These are phyloP conservation scores for Fragilariopsis cylindrus DNA, from an alignment of 108 stramenopile species.

Conservation along the genomic window DNA sequence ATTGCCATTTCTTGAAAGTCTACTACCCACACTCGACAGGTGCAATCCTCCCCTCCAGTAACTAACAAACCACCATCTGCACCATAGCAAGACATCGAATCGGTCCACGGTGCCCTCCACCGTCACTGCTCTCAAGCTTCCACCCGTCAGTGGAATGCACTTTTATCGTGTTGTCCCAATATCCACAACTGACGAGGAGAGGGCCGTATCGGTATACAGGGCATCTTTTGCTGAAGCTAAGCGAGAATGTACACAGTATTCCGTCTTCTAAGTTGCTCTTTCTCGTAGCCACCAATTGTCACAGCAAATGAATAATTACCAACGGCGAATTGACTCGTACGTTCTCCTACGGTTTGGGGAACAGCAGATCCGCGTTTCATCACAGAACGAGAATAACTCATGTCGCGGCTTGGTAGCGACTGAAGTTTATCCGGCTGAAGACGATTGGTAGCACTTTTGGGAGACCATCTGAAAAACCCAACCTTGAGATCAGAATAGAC, in stretches of 20 bases:
- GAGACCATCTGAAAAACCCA: constrained; percentile 68
- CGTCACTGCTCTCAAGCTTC: constrained; percentile 48
- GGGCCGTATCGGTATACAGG: constrained; percentile 53
- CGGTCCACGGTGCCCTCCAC: constrained; percentile 66
- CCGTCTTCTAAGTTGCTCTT: constrained; percentile 38
- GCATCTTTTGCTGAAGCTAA: constrained; percentile 37
- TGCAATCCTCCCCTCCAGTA: constrained; percentile 79
- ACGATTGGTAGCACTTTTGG: constrained; percentile 32
- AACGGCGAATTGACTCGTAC: constrained; percentile 26
- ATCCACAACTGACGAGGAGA: constrained; percentile 70
- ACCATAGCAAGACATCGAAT: constrained; percentile 67
- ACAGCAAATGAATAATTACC: constrained; percentile 71
- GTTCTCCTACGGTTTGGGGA: constrained; percentile 29
- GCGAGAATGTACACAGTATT: constrained; percentile 27
- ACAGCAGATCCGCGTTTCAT: constrained; percentile 46
- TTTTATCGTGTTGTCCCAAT: constrained; percentile 73
- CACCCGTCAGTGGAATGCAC: constrained; percentile 65
- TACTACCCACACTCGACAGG: constrained; percentile 78
- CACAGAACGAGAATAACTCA: constrained; percentile 36
- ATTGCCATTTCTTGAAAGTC: constrained; percentile 70
- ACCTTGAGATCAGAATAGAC: constrained; percentile 74
- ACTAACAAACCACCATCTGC: constrained; percentile 65
- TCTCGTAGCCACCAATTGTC: constrained; percentile 53
- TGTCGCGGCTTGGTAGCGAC: constrained; percentile 38
- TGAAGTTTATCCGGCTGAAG: constrained; percentile 61